Percentiles rank a stretch among this genome's conserved stretches.
Evolutionary conservation across 106 monocot species (phyloP).

Genomic region (Allium fistulosum): DNA sequence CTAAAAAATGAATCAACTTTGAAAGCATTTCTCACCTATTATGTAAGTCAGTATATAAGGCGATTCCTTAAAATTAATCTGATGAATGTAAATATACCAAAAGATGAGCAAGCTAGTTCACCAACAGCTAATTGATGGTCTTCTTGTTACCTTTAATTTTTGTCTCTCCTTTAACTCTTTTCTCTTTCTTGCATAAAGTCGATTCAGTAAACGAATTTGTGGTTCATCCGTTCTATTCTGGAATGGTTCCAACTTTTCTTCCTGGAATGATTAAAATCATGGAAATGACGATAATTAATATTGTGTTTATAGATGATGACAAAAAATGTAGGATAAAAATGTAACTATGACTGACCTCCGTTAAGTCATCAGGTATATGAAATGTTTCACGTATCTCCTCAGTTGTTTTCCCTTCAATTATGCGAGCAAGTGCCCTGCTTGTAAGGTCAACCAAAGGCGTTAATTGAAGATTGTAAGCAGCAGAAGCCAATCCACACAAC

Average conservation of each 20-base stretch:
- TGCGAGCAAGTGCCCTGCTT: conserved; percentile 86
- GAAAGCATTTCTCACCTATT: not conserved
- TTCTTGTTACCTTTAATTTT: conserved; percentile 52
- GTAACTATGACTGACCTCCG: conserved; percentile 47
- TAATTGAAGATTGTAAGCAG: conserved; percentile 86
- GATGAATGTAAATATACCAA: not conserved
- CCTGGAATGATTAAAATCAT: conserved; percentile 23
- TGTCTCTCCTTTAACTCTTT: conserved; percentile 85
- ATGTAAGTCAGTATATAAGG: too few relatives aligned
- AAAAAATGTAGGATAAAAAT: conserved; percentile 2
- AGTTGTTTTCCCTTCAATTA: conserved; percentile 93
- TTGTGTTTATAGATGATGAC: not conserved
- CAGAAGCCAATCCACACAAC: conserved; percentile 89
- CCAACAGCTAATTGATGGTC: not conserved
- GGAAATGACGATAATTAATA: not conserved
- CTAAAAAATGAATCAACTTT: conserved; percentile 23
- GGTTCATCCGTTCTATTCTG: conserved; percentile 85
- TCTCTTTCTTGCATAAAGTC: conserved; percentile 91
- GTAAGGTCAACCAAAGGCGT: conserved; percentile 91
- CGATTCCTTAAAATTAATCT: not conserved
- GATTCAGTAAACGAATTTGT: conserved; percentile 73
- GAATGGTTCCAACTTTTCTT: conserved; percentile 92
- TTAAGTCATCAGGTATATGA: conserved; percentile 95
- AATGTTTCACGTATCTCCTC: conserved; percentile 94
- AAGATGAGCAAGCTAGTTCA: not conserved